These are phyloP conservation scores for Berkeleyomyces rouxiae DNA, from an alignment of 2,329 filamentous ascomycete genomes.

Conservation along the genomic window DNA sequence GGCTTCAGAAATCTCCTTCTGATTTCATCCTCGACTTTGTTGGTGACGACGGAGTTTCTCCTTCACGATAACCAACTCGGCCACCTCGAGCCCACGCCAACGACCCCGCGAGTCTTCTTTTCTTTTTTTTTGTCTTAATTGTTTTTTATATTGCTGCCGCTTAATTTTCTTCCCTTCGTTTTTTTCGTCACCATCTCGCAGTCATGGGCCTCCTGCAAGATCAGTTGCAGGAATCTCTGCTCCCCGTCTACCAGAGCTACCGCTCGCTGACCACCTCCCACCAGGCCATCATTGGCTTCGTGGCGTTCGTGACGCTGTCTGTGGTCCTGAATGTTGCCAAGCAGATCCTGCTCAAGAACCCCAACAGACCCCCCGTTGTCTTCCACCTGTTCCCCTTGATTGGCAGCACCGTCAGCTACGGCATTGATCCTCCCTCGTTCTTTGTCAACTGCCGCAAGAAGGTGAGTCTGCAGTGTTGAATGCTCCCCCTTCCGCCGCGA, in stretches of 20 bases:
- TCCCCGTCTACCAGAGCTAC: constrained; percentile 33
- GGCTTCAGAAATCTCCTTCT: not conserved
- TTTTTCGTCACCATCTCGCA: constrained; percentile 1
- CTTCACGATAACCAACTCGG: not conserved
- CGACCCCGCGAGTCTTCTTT: constrained; percentile 2
- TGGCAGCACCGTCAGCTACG: constrained; percentile 83
- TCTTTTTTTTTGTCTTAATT: constrained; percentile 13
- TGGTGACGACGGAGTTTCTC: not conserved
- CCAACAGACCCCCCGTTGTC: constrained; percentile 64
- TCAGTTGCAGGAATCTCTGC: constrained; percentile 23
- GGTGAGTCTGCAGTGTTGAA: constrained; percentile 30
- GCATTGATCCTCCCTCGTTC: constrained; percentile 84
- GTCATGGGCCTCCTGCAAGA: constrained; percentile 42
- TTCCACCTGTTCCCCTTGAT: constrained; percentile 73
- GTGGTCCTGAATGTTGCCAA: constrained; percentile 64
- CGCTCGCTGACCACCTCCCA: constrained; percentile 29
- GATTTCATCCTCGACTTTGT: not conserved
- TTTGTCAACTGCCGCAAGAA: constrained; percentile 62
- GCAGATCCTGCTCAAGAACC: constrained; percentile 67
- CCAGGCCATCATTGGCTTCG: constrained; percentile 31
- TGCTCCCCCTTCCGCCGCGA: not conserved
- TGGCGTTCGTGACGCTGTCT: constrained; percentile 31
- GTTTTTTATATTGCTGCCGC: not conserved
- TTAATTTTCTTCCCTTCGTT: not conserved
- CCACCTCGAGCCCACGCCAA: not conserved